Base-by-base conservation (phyloP, 352 stramenopile species). In the Bremia lactucae region DNA sequence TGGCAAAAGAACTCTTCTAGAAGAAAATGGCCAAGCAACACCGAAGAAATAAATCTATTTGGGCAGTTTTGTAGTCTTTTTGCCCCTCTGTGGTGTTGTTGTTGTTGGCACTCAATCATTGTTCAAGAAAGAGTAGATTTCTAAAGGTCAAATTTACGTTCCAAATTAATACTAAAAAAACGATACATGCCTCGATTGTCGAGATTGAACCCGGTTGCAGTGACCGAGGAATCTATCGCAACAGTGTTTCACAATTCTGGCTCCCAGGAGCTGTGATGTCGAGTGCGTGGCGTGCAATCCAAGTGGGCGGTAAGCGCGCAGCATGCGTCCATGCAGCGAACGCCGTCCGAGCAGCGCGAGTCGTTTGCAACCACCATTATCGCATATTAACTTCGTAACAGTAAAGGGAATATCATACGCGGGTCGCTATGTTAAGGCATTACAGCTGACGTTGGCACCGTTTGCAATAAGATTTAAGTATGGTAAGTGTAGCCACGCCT, bases 1-100 rank as follows among this genome's bases (percentile, higher is more conserved):
- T 28, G 10, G 70, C 71, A 3, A 49, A 81, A 26, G 61, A 81
- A 20, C n/a, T n/a, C n/a, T 84, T 82, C 57, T 87, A 71, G 74
- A 73, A 84, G 45, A 59, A 76, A 20, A 87, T 87, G 71, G 74
- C 54, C 11, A 64, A 68, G 29, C 48, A 50, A 19, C 64, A 62
- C 35, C 60, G 61, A n/a, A 49, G 59, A 28, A 31, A 69, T 40
- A 62, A 25, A 45, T 47, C 39, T 62, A 56, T 35, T 39, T 71
- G 6, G 56, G 46, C 6, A 26, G 55, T 4, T 31, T 68, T 33
- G 26, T 70, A 3, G 16, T 66, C 0, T 24, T 67, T 2, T 35
- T 51, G 8, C 20, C 65, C 11, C 28, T 62, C 5, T 31, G 52
- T 4, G 61, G 61, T 1, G 37, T 42, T 0, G 34, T 55, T 16